These are phyloP conservation scores for Fusarium falciforme DNA, from an alignment of 2,329 filamentous ascomycete genomes.

Conservation along the genomic window DNA sequence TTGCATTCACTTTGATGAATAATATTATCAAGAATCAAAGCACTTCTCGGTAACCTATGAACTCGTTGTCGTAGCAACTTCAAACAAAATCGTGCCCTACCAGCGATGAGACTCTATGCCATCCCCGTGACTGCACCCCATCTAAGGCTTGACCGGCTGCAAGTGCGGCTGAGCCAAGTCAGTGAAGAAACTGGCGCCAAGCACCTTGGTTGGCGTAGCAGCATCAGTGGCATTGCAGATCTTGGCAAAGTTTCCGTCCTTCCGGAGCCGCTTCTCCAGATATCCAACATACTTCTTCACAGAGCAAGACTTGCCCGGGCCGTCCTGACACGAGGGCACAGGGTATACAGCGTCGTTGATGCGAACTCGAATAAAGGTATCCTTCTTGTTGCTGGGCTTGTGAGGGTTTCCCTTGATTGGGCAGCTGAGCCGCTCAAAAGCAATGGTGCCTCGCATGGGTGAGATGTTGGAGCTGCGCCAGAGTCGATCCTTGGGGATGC, in stretches of 20 bases:
- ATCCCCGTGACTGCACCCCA: not conserved
- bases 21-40: not conserved
- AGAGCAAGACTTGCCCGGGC: constrained; percentile 65
- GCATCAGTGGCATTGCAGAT: constrained; percentile 59
- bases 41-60: not conserved
- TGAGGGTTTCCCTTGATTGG: not conserved
- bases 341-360: constrained; percentile 73
- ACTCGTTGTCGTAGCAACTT: not conserved
- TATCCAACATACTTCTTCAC: constrained; percentile 58
- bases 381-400: constrained; percentile 36
- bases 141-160: constrained; percentile 3
- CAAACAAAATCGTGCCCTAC: not conserved
- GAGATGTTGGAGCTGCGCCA: constrained; percentile 68
- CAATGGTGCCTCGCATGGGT: constrained; percentile 73
- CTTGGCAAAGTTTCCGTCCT: constrained; percentile 61
- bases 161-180: constrained; percentile 56
- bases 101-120: not conserved
- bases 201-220: constrained; percentile 53
- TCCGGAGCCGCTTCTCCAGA: constrained; percentile 39
- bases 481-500: constrained; percentile 59
- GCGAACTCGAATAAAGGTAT: constrained; percentile 65
- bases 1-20: not conserved
- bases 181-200: constrained; percentile 63
- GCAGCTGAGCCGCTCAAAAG: constrained; percentile 72
- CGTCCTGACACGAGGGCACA: constrained; percentile 64